A percentile compares a stretch with the other conserved stretches of the same genome.
Evolutionary conservation across 805 yeast genomes (phyloP).

Genomic region (Nakazawaea wyomingensis): DNA sequence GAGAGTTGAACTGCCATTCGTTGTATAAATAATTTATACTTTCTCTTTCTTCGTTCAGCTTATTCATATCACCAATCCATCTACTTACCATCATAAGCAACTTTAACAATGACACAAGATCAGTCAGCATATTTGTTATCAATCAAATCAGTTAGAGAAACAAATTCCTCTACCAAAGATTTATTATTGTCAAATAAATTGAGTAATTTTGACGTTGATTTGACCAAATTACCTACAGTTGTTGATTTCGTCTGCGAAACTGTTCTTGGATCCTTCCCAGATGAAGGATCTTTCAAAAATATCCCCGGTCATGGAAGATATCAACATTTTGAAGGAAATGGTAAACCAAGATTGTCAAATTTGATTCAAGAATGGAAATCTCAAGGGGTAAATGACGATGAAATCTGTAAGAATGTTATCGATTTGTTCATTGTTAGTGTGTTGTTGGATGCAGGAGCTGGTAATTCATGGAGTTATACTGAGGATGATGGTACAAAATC

Average conservation of each 20-base stretch:
- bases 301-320: constrained; percentile 68
- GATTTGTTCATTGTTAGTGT: constrained; percentile 60
- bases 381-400: constrained; percentile 22
- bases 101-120: constrained; percentile 9
- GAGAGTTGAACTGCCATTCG: neutral
- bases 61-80: too few relatives aligned
- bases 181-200: constrained; percentile 32
- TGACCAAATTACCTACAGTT: constrained; percentile 33
- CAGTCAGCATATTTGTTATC: constrained; percentile 32
- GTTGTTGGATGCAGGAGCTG: constrained; percentile 65
- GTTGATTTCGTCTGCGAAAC: constrained; percentile 42
- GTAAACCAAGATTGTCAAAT: constrained; percentile 36
- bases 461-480: constrained; percentile 47
- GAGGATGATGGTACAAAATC: constrained; percentile 32
- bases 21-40: neutral
- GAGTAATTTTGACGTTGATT: constrained; percentile 42
- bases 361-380: constrained; percentile 35
- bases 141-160: constrained; percentile 53
- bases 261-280: constrained; percentile 39
- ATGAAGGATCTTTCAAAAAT: constrained; percentile 28
- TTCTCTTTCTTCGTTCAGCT: too few relatives aligned
- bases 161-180: constrained; percentile 37
- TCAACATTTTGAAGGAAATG: constrained; percentile 57
- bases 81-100: neutral
- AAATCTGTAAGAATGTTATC: constrained; percentile 47